Evolutionary conservation across 2,329 filamentous ascomycete species (phyloP), one percentile per base, ranked within the genome.

Genomic region (Grosmannia clavigera): DNA sequence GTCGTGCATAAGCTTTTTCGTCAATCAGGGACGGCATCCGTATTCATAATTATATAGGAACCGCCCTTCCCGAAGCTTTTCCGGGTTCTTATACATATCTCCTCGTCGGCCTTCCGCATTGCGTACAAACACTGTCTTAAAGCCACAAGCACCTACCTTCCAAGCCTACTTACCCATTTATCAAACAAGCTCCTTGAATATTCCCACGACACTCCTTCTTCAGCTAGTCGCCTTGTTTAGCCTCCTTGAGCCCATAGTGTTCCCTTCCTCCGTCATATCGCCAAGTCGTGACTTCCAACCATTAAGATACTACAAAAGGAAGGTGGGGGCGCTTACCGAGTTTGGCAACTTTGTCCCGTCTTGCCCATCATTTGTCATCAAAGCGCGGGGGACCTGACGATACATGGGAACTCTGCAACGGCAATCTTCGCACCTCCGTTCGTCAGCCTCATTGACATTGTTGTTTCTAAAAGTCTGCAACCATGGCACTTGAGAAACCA

Each of bases 401-500:
- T 16, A 40, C 38, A 40, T 16, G 38, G 35, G 38, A 16, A 40
- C 4, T 40, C 19, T 43, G 4, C 19, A 14, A 43, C 40, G 40
- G 40, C 40, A 19, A 43, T 19, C 40, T 43, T 43, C 19, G 7
- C 19, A 43, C 11, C 5, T 40, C 10, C 16, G 19, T 43, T 6
- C 40, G 19, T 43, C 40, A 43, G 6, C 2, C 40, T 19, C 5
- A 35, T 35, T 35, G 10, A 10, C 7, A 7, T 31, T 5, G 1
- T 10, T 2, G 33, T 9, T 35, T 35, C 33, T 35, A 35, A 10
- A 35, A 35, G 9, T 35, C 33, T 35, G 33, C 33, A 9, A 11
- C 54, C 57, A 76, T 76, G 73, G 56, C 68, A 4, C 43, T 46
- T 19, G 50, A 64, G 54, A 59, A 67, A 40, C 69, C 70, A 46